Base-by-base conservation (phyloP, 176 grass and related monocot genomes). In the Musa acuminata region DNA sequence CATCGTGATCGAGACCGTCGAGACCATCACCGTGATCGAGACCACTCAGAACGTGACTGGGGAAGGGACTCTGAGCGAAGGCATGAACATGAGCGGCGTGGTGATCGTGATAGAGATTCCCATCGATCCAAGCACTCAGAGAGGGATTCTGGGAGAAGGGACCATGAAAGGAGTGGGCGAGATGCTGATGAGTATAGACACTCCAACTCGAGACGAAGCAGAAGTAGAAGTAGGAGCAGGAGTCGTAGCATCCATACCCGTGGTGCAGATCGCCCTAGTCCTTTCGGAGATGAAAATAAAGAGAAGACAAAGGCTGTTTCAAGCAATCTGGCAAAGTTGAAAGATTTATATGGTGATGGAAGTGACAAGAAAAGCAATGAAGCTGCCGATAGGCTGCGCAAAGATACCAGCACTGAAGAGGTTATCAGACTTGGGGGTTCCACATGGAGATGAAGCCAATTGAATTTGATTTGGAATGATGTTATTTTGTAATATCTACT, bases 391-490 rank as follows among this genome's bases (percentile, higher is more conserved):
- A 84, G 86, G 77, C 26, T 84, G 60, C 79, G 13, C 23, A 89
- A 64, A 78, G 96, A 87, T 59, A 82, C 82, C 16, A 87, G 91
- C 77, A 86, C 86, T 2, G 91, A 99, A 84, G 96, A 99, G 87
- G 96, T 99, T 27, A 99, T 99, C 73, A 87, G 91, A 83, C 79
- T 95, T 60, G 88, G 96, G n/a, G 88, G 91, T 26, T 86, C 84
- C 21, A 89, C 80, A 58, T 95, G 96, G 96, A 99, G 85, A 75
- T 95, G 67, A 99, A 71, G 16, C 16, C 11, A 13, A 19, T 3
- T 35, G 4, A 55, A 27, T 35, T 10, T 49, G 8, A 9, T 17
- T 35, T 35, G 66, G 1, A 14, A 11, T 6, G 8, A 14, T 14
- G n/a, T 13, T 35, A 35, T 52, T 52, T 64, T 77, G 58, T 77